Percentiles rank a stretch among this genome's conserved stretches.
Evolutionary conservation across 2,329 filamentous ascomycete genomes (phyloP).

Genomic region (Nannizziopsis barbatae): DNA sequence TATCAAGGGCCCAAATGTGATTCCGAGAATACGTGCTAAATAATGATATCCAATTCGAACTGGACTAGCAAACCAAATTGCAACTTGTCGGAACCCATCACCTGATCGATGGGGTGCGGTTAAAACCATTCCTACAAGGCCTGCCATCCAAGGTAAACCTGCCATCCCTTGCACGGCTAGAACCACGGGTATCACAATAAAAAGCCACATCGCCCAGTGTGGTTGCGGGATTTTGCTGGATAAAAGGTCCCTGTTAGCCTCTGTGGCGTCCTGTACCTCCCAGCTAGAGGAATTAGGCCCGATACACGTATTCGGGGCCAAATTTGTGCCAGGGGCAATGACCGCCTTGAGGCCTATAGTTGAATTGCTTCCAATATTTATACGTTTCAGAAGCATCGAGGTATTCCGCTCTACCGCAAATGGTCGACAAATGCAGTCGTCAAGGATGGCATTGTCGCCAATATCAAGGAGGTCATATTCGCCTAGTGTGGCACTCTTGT

Average conservation of each 20-base stretch:
- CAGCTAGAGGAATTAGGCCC: slow-evolving; percentile 6
- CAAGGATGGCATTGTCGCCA: slow-evolving; percentile 1
- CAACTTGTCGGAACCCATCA: not conserved
- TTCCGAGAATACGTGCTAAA: not conserved
- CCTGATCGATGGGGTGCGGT: not conserved
- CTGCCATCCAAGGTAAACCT: not conserved
- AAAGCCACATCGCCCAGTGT: not conserved
- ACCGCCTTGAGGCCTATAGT: slow-evolving; percentile 3
- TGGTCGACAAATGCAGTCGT: slow-evolving; percentile 2
- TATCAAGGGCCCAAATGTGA: not conserved
- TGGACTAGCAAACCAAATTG: slow-evolving; percentile 3
- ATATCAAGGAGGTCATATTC: slow-evolving; percentile 5
- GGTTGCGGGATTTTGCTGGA: not conserved
- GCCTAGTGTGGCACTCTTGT: not conserved
- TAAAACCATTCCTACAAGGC: not conserved
- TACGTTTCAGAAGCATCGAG: slow-evolving; percentile 1
- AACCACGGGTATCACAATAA: not conserved
- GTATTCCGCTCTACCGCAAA: slow-evolving; percentile 4
- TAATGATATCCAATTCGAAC: slow-evolving; percentile 3
- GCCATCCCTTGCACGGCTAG: not conserved
- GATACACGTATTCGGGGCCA: not conserved
- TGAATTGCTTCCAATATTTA: not conserved
- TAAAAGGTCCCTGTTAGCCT: not conserved
- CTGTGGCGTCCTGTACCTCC: slow-evolving; percentile 2
- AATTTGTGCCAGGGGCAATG: not conserved